Percentiles rank a stretch among this genome's conserved stretches.
Evolutionary conservation across 352 stramenopile genomes (phyloP).

Genomic region (Pythium sp.): DNA sequence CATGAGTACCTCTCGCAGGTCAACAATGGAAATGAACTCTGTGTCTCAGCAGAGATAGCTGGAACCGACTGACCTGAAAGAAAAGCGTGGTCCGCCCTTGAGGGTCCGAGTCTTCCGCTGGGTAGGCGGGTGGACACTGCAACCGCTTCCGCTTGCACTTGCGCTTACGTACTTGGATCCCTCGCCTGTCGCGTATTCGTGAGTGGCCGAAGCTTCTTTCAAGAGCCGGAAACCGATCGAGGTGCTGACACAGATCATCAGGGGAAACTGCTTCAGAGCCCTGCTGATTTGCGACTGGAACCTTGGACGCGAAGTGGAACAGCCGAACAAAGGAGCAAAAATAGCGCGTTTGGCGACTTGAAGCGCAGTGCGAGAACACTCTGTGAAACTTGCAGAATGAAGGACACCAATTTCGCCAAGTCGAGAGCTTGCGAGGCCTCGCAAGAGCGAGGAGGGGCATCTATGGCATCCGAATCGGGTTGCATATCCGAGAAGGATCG

Average conservation of each 20-base stretch:
- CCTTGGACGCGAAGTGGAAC: not conserved
- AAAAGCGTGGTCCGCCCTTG: not conserved
- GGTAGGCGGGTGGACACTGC: no score
- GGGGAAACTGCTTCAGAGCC: not conserved
- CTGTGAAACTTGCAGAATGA: not conserved
- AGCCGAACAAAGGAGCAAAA: not conserved
- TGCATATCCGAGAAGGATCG: not conserved
- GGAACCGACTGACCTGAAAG: not conserved
- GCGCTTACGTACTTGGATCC: not conserved
- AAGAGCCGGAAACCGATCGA: not conserved
- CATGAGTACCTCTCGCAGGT: constrained; percentile 10
- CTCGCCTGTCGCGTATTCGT: not conserved
- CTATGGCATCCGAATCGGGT: not conserved
- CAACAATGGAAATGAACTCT: constrained; percentile 7
- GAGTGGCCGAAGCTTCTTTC: not conserved
- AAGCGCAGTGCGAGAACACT: not conserved
- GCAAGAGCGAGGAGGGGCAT: not conserved
- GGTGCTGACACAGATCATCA: not conserved
- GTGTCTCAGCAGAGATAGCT: not conserved
- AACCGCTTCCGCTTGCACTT: not conserved
- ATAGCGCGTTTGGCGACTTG: not conserved
- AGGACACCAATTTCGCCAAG: not conserved
- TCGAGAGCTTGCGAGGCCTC: not conserved
- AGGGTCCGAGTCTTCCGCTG: no score
- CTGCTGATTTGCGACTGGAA: not conserved